phyloP scores from a whole-genome alignment of 2,329 filamentous ascomycete species.

The Cladosporium austrohemisphaericum region DNA sequence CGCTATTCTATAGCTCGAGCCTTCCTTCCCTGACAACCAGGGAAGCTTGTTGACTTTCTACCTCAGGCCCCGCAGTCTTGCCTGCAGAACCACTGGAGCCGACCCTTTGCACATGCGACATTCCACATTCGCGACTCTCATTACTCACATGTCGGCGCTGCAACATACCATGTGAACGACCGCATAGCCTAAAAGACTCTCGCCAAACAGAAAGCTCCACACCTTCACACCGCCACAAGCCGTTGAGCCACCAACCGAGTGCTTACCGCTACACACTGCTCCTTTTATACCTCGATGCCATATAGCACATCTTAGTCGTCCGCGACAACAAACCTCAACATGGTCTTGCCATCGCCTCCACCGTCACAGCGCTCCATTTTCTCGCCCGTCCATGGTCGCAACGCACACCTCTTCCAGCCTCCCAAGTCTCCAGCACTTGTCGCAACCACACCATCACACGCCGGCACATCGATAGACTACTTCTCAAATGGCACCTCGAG shows the following conservation, averaged over 20 bases:
- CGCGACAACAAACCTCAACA: not conserved
- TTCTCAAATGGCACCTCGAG: constrained; percentile 26
- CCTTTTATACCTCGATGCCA: not conserved
- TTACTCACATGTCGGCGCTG: too few relatives aligned
- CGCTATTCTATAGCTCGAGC: too few relatives aligned
- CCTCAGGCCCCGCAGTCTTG: too few relatives aligned
- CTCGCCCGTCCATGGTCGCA: constrained; percentile 8
- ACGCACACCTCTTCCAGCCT: constrained; percentile 41
- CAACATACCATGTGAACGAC: too few relatives aligned
- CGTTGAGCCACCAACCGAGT: not conserved
- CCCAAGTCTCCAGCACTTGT: constrained; percentile 39
- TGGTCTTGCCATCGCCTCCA: constrained; percentile 10
- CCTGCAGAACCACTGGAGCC: too few relatives aligned
- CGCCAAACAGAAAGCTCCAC: too few relatives aligned
- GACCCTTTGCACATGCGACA: too few relatives aligned
- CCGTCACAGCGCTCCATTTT: constrained; percentile 8
- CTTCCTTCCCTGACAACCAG: too few relatives aligned
- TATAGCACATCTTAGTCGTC: not conserved
- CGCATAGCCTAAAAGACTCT: too few relatives aligned
- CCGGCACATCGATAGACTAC: constrained; percentile 26
- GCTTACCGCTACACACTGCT: not conserved
- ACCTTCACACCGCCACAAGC: too few relatives aligned
- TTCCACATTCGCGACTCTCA: too few relatives aligned
- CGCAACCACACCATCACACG: constrained; percentile 24
- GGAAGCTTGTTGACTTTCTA: too few relatives aligned